Base-by-base conservation (phyloP, 805 yeast genomes). In the Nakazawaea holstii region DNA sequence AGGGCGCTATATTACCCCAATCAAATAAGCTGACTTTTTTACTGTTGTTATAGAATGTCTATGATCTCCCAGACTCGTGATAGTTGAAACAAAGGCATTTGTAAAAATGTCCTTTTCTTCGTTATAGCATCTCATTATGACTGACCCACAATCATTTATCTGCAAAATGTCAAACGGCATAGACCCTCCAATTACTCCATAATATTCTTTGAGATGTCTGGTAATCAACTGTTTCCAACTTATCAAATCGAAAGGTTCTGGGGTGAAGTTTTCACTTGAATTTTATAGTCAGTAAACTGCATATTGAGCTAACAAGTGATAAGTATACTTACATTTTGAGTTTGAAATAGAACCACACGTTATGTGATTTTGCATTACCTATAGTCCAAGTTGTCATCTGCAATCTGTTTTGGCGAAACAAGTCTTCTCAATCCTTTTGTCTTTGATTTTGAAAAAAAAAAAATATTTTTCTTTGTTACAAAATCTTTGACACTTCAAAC, bases 101-200 rank as follows among this genome's bases (percentile, higher is more conserved):
- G 42, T 27, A 32, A 49, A 44, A 8, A 17, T 29, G 29, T 45
- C 46, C 15, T 33, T 40, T n/a, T 49, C 51, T 7, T 49, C 47
- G n/a, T 27, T 41, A 6, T 17, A 13, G 28, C 45, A 40, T 37
- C 51, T 15, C 27, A 49, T 32, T 17, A 49, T 28, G 15, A 39
- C 47, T 6, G 28, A 13, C 10, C 17, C 15, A 5, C 11, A 13
- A 14, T 39, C 44, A 7, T 17, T 3, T 14, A 24, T n/a, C 26
- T 53, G 57, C 28, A 56, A 35, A 7, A 57, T 28, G 35, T 57
- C 59, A 26, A 50, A 55, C 30, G 49, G 54, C 27, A 55, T 20
- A 7, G 59, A 45, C 33, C 55, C 59, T 14, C 59, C 61, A 11
- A 57, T 45, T 37, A 53, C 8, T 3, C 59, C 61, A 31, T 57